Evolutionary conservation across 371 early-diverging fungal genomes (phyloP).

Genomic region (Mortierella sp.): DNA sequence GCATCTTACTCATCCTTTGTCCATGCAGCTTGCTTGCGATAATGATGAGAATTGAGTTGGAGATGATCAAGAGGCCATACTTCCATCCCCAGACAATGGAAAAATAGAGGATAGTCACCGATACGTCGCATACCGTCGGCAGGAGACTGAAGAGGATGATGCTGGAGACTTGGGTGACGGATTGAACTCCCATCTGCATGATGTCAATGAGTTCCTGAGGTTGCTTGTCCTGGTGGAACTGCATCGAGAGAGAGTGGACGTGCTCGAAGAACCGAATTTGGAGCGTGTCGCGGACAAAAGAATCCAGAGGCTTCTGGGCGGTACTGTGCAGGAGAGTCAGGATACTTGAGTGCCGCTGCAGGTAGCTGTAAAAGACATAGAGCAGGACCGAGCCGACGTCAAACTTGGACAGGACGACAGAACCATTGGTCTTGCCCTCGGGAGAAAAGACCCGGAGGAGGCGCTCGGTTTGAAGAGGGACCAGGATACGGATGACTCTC

Average conservation of each 20-base stretch:
- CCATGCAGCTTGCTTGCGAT: neutral
- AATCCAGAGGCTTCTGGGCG: neutral
- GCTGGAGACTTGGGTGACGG: neutral
- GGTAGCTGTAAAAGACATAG: slow-evolving; percentile 10
- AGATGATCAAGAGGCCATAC: neutral
- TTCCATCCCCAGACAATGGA: slow-evolving; percentile 10
- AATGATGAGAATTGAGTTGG: neutral
- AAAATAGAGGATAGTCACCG: slow-evolving; percentile 1
- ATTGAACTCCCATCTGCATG: neutral
- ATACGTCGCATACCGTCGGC: neutral
- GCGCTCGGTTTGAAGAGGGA: neutral
- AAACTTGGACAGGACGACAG: neutral
- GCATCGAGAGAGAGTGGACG: slow-evolving; percentile 3
- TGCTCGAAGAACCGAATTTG: neutral
- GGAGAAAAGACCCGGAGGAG: neutral
- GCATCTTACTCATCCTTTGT: too few relatives aligned
- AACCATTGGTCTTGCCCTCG: neutral
- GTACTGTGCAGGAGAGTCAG: neutral
- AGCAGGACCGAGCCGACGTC: neutral
- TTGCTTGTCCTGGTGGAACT: neutral
- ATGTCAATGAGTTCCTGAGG: neutral
- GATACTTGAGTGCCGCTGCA: neutral
- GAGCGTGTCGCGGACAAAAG: neutral
- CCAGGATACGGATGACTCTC: neutral
- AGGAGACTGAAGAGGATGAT: neutral